These are phyloP conservation scores for Acanthamoeba rhysodes DNA, from an alignment of 208 protist species.

Conservation along the genomic window DNA sequence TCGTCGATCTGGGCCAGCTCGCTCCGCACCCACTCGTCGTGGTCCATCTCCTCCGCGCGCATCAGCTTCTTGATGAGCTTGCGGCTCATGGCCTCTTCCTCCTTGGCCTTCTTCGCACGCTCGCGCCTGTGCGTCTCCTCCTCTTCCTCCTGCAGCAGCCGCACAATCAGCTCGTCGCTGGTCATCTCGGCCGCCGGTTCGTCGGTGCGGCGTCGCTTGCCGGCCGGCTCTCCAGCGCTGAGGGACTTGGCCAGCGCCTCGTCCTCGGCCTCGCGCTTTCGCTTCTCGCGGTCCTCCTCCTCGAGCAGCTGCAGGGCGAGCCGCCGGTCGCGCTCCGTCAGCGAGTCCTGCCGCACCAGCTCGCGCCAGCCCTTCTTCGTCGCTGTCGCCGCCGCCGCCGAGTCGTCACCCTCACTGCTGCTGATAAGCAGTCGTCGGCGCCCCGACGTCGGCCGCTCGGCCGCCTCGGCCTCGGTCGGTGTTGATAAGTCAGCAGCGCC, in stretches of 20 bases:
- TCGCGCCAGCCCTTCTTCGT: neutral
- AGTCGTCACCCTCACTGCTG: neutral
- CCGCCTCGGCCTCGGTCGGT: neutral
- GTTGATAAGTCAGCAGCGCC: neutral
- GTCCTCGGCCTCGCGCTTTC: slow-evolving; percentile 66
- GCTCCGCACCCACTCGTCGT: slow-evolving; percentile 53
- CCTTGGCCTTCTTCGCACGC: neutral
- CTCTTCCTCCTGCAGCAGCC: slow-evolving; percentile 54
- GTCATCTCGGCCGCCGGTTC: neutral
- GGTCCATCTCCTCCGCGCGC: slow-evolving; percentile 3
- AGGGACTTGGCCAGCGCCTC: slow-evolving; percentile 5
- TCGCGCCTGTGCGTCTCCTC: slow-evolving; percentile 26
- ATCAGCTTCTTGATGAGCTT: slow-evolving; percentile 53
- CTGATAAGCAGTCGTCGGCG: neutral
- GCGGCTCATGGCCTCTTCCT: slow-evolving; percentile 22
- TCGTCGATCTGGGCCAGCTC: slow-evolving; percentile 39
- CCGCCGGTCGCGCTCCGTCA: slow-evolving; percentile 19
- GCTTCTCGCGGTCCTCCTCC: slow-evolving; percentile 3
- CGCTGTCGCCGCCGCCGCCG: neutral
- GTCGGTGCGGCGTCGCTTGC: neutral
- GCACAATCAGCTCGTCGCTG: slow-evolving; percentile 21
- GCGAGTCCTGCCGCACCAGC: slow-evolving; percentile 26
- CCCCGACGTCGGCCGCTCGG: neutral
- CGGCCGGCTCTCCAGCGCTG: no score
- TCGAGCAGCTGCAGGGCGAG: slow-evolving; percentile 2